These are phyloP conservation scores for Dacryopinax spathularia DNA, from an alignment of 768 basidiomycete genomes.

Conservation along the genomic window DNA sequence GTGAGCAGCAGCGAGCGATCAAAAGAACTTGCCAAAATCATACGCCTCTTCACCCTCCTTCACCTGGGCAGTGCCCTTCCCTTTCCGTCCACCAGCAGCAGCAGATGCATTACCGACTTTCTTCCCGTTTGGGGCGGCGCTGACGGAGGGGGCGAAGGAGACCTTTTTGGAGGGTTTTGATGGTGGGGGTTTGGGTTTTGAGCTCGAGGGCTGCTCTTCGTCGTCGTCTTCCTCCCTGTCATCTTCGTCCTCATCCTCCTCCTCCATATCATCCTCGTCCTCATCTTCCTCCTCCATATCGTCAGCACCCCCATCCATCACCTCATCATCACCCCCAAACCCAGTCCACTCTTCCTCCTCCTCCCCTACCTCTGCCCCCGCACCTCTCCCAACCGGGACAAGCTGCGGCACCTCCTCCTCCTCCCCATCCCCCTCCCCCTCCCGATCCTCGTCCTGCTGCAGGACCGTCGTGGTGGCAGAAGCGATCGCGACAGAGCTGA, in stretches of 20 bases:
- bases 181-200: conserved; percentile 38
- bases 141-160: not conserved
- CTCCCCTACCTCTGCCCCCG: conserved; percentile 16
- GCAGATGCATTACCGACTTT: conserved; percentile 29
- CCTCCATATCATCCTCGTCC: conserved; percentile 26
- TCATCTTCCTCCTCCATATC: conserved; percentile 28
- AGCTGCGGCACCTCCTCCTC: conserved; percentile 28
- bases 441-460: conserved; percentile 22
- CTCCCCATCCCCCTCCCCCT: conserved; percentile 23
- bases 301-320: conserved; percentile 31
- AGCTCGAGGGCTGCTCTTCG: conserved; percentile 21
- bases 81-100: conserved; percentile 15
- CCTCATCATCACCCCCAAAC: conserved; percentile 14
- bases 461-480: too few species aligned
- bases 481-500: too few species aligned
- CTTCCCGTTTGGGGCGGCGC: conserved; percentile 9
- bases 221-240: conserved; percentile 22
- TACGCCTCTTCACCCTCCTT: conserved; percentile 30
- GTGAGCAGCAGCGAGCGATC: conserved; percentile 1
- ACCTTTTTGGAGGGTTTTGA: conserved; percentile 15
- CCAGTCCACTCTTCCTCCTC: conserved; percentile 10
- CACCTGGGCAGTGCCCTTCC: conserved; percentile 7
- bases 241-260: conserved; percentile 21
- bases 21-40: conserved; percentile 47
- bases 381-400: conserved; percentile 23